These are phyloP conservation scores for Stentor roeselii DNA, from an alignment of 73 alveolate genomes.

Conservation along the genomic window DNA sequence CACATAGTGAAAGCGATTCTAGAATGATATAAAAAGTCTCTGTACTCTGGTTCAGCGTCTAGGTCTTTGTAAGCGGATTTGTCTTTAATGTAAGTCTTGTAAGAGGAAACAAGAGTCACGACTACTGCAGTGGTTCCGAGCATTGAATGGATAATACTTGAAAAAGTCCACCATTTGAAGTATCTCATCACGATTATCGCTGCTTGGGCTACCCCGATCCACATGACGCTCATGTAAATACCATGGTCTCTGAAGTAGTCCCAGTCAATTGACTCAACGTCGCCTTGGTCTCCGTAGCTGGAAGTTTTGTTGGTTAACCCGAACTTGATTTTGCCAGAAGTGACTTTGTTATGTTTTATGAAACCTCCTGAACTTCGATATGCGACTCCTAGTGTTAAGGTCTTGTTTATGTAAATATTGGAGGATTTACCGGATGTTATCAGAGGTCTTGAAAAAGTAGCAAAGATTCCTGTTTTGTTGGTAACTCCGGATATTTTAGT, in stretches of 20 bases:
- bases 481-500: neutral
- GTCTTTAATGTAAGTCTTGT: neutral
- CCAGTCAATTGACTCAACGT: neutral
- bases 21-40: neutral
- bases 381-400: neutral
- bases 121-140: neutral
- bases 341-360: neutral
- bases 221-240: slow-evolving; percentile 15
- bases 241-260: slow-evolving; percentile 12
- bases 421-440: neutral
- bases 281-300: neutral
- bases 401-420: neutral
- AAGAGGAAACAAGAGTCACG: neutral
- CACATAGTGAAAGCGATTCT: slow-evolving; percentile 3
- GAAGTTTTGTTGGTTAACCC: neutral
- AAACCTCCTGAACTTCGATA: neutral
- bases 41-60: neutral
- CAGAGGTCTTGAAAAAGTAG: neutral
- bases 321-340: neutral
- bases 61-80: neutral
- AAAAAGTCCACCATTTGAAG: neutral
- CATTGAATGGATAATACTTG: neutral
- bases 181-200: slow-evolving; percentile 1
- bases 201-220: neutral
- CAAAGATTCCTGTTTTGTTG: neutral